These are phyloP conservation scores for Phytopythium kandeliae DNA, from an alignment of 352 stramenopile genomes.

Conservation along the genomic window DNA sequence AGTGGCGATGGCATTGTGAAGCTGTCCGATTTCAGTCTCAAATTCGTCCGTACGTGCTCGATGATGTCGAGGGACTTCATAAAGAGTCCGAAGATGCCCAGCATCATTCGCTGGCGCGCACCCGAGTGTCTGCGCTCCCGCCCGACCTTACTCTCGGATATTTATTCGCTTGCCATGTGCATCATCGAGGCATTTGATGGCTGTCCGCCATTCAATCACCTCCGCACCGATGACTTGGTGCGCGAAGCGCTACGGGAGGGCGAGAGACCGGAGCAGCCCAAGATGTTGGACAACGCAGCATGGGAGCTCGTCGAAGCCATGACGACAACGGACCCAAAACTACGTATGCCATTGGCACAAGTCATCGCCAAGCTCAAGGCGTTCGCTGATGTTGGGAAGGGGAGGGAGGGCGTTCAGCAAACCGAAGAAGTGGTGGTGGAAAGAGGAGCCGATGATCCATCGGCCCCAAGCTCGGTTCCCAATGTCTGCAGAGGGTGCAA, in stretches of 20 bases:
- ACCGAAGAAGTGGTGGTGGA: no score
- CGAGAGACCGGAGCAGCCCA: neutral
- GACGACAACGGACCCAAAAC: neutral
- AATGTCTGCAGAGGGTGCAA: no score
- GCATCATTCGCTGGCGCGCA: neutral
- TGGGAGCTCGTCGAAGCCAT: neutral
- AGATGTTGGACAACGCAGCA: neutral
- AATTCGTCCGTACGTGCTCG: neutral
- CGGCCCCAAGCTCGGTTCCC: no score
- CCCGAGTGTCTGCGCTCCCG: neutral
- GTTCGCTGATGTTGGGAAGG: neutral
- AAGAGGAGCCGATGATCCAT: no score
- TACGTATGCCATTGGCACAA: neutral
- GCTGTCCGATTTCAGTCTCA: neutral
- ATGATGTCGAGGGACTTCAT: neutral
- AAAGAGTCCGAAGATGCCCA: neutral
- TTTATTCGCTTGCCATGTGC: constrained; percentile 12
- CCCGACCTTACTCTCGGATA: constrained; percentile 3
- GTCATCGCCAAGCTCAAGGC: neutral
- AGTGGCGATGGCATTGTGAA: neutral
- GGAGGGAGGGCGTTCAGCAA: neutral
- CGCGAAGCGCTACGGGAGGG: neutral
- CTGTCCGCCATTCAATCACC: neutral
- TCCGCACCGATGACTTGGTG: neutral
- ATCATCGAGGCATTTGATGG: constrained; percentile 1